Evolutionary conservation across 1,284 basidiomycete species (phyloP), one percentile per base, ranked within the genome.

Genomic region (Inonotus hispidus): DNA sequence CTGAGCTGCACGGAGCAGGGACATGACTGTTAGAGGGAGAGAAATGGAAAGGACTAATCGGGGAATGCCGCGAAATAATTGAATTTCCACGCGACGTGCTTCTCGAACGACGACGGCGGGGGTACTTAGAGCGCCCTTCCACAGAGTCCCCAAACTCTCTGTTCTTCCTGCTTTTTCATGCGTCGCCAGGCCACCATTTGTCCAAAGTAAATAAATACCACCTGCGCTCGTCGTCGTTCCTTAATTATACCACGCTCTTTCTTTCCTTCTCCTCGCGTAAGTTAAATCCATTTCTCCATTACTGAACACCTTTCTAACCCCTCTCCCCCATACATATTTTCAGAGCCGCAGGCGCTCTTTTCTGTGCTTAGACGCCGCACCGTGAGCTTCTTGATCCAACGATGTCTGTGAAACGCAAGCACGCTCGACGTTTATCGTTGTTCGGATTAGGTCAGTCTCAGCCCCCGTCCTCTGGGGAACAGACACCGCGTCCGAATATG

Each of bases 371-470:
- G 13, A n/a, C 50, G 21, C 27, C 25, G n/a, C 38, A 6, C 27
- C 47, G 25, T 45, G 32, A 32, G 49, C 19, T 49, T 27, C 32
- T 52, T 41, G 27, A 39, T 13, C 25, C 19, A 27, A 32, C 38
- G 38, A 62, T 62, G 60, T 62, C 60, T 21, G 49, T 37, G 21
- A 61, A 39, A 54, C 60, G 46, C 4, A 62, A 45, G 39, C 60
- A 58, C 46, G 37, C 35, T 25, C 60, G 60, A 35, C 60, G 60
- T 6, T 39, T 62, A 27, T 62, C 60, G 56, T 39, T 62, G 32
- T 62, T 62, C 45, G 60, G 60, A 4, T 46, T 62, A 35, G 56
- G 60, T 25, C n/a, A 37, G 7, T 54, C 60, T 19, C 58, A 46
- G 19, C 41, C 50, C 11, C 52, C 46, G 13, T 45, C 58, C 13